Percentiles rank a stretch among this genome's conserved stretches.
Evolutionary conservation across 805 yeast genomes (phyloP).

Genomic region (Zygoascus tannicola): DNA sequence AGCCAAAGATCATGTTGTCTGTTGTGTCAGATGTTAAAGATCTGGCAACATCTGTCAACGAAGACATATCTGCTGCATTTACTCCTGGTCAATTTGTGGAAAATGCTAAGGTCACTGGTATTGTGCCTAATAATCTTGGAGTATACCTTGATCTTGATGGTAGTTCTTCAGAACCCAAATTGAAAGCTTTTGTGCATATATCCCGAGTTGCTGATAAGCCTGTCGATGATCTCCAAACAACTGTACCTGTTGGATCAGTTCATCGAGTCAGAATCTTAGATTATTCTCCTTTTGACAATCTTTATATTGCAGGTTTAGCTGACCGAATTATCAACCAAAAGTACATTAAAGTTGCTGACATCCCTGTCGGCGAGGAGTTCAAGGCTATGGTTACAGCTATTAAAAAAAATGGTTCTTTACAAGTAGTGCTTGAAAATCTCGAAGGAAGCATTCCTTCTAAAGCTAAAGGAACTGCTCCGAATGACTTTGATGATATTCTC

Average conservation of each 20-base stretch:
- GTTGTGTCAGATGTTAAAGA: constrained; percentile 44
- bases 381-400: constrained; percentile 37
- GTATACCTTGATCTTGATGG: constrained; percentile 39
- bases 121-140: constrained; percentile 36
- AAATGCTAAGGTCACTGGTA: constrained; percentile 42
- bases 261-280: constrained; percentile 75
- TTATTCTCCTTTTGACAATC: constrained; percentile 55
- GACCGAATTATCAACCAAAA: constrained; percentile 52
- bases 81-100: constrained; percentile 63
- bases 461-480: neutral
- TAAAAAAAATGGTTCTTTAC: neutral
- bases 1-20: constrained; percentile 36
- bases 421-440: constrained; percentile 21
- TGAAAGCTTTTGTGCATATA: constrained; percentile 63
- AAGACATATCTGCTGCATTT: constrained; percentile 48
- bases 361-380: constrained; percentile 64
- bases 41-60: constrained; percentile 21
- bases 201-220: constrained; percentile 48
- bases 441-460: neutral
- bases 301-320: constrained; percentile 60
- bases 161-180: constrained; percentile 21
- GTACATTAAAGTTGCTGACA: constrained; percentile 60
- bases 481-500: constrained; percentile 45
- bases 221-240: constrained; percentile 24
- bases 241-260: constrained; percentile 42